phyloP scores from a whole-genome alignment of 2,329 filamentous ascomycete genomes.

The Colletotrichum noveboracense region DNA sequence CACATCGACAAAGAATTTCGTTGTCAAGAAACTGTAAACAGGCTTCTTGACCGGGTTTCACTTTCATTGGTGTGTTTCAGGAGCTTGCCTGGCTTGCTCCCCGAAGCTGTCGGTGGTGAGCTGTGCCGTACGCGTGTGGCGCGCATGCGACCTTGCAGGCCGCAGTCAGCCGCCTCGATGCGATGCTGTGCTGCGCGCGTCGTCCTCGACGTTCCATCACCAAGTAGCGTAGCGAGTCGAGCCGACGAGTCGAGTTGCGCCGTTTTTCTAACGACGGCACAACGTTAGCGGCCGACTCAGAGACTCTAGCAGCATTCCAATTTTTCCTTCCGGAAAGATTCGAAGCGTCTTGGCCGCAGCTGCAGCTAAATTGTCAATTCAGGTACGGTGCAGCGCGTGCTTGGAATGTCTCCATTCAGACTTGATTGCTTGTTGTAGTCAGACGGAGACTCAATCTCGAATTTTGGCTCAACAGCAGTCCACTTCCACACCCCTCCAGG shows the following conservation, averaged over 20 bases:
- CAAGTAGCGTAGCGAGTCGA: background rate
- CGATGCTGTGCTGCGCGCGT: background rate
- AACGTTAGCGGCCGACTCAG: background rate
- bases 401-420: background rate
- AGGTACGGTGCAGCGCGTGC: background rate
- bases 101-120: background rate
- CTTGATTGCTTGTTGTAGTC: background rate
- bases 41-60: slow-evolving; percentile 7
- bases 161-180: slow-evolving; percentile 10
- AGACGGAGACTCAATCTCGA: background rate
- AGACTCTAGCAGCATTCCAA: background rate
- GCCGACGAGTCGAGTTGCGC: background rate
- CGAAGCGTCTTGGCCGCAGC: slow-evolving; percentile 14
- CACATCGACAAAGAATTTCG: background rate
- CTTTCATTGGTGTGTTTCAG: slow-evolving; percentile 19
- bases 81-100: background rate
- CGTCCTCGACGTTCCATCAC: slow-evolving; percentile 11
- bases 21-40: background rate
- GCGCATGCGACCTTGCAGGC: slow-evolving; percentile 3
- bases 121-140: background rate
- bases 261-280: background rate
- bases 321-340: slow-evolving; percentile 15
- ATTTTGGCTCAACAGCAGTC: background rate
- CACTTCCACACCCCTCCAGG: background rate
- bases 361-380: slow-evolving; percentile 1